Base-by-base conservation (phyloP, 108 stramenopile species). In the Thalassiosira profunda region DNA sequence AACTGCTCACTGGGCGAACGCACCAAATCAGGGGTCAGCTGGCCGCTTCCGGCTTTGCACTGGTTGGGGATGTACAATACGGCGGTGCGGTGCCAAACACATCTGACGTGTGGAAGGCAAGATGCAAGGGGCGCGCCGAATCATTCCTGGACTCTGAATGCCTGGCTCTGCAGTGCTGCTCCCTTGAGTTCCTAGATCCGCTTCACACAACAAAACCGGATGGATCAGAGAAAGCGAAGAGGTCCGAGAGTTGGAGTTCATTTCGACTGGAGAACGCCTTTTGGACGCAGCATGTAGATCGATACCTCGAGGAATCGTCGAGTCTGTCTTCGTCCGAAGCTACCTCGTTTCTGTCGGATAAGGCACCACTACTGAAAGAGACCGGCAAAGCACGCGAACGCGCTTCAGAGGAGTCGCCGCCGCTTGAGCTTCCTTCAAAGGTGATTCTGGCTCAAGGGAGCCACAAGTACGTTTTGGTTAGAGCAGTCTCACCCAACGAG, bases 21-120 rank as follows among this genome's bases (percentile, higher is more conserved):
- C 95, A 96, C 79, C 95, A 96, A 67, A 93, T 96, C 7, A 86
- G 95, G 11, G 95, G 95, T 24, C 95, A 96, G 65, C 41, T 96
- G 30, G 64, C 84, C 6, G 72, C 81, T 29, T 21, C 85, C 26
- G 92, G 93, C 21, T 91, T 79, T 70, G 90, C 93, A 1, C 28
- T 96, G 17, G 90, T 94, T 38, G 92, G 92, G 10, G 96, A 97
- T 69, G 85, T 70, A 2, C 79, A 74, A 44, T 92, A 92, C 56
- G 89, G 89, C 5, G 94, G 94, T n/a, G 94, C 85, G 8, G 49
- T 79, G 11, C 77, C 76, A 0, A 66, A 14, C 11, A 40, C 63
- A 14, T 69, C 71, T 10, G 18, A 28, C 20, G 15, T 33, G 3
- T 28, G 18, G 6, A 58, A 41, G 36, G 28, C 34, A 61, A 35